Conservation (phyloP, 225 moss, liverwort and hornwort species). For the Polytrichum commune region DNA sequence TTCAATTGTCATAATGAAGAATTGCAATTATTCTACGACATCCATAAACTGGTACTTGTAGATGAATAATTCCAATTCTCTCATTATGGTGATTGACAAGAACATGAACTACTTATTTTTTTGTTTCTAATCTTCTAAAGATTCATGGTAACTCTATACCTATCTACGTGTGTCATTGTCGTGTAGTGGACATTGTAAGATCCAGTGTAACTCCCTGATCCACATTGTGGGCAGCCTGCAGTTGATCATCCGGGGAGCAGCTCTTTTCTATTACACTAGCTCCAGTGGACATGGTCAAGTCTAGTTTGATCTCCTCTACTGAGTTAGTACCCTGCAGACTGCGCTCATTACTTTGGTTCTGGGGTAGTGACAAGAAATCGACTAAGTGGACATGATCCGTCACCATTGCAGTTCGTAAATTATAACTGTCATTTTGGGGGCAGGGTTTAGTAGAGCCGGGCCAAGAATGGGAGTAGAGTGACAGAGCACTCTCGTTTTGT, state of each 20-base stretch:
- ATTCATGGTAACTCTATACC: too few relatives aligned
- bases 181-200: constrained; percentile 36
- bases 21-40: constrained; percentile 20
- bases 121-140: not conserved
- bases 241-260: not conserved
- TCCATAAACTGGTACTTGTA: constrained; percentile 6
- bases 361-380: constrained; percentile 33
- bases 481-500: constrained; percentile 15
- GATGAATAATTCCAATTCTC: constrained; percentile 35
- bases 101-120: constrained; percentile 2
- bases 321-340: not conserved
- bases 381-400: constrained; percentile 33
- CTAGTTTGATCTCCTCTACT: constrained; percentile 25
- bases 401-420: constrained; percentile 2
- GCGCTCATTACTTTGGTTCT: constrained; percentile 11
- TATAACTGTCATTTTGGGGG: constrained; percentile 10
- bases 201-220: constrained; percentile 15
- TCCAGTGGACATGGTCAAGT: constrained; percentile 48
- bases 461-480: constrained; percentile 26
- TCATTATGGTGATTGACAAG: constrained; percentile 21
- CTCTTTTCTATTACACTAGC: constrained; percentile 8
- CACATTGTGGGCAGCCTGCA: constrained; percentile 5
- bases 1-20: constrained; percentile 32
- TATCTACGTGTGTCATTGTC: constrained; percentile 1
- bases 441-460: constrained; percentile 13